A percentile compares a stretch with the other conserved stretches of the same genome.
Conservation (phyloP, 345 rosid genomes). For the Hypericum androsaemum region DNA sequence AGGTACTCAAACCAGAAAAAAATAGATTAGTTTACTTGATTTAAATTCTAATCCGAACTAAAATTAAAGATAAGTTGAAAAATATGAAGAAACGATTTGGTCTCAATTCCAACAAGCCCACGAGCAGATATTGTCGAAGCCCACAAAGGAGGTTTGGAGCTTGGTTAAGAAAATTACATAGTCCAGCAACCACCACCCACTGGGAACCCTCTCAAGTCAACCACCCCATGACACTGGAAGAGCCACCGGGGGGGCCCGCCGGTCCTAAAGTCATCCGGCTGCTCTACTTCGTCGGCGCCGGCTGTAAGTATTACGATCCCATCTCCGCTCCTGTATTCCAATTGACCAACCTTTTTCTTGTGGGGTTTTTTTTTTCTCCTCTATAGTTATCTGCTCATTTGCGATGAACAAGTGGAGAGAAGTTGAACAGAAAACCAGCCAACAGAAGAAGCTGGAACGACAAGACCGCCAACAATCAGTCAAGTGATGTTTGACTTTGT, state of each 20-base stretch:
- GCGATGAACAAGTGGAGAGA: constrained; percentile 74
- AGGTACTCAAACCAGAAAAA: too few relatives aligned
- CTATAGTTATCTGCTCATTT: constrained; percentile 41
- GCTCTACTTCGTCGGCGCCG: constrained; percentile 62
- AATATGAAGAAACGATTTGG: too few relatives aligned
- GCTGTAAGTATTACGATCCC: constrained; percentile 31
- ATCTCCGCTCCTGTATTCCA: not conserved
- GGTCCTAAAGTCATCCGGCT: constrained; percentile 54
- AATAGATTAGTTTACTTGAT: too few relatives aligned
- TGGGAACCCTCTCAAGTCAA: too few relatives aligned
- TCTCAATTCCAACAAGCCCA: too few relatives aligned
- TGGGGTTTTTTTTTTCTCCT: not conserved
- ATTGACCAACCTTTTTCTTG: not conserved
- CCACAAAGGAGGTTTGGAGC: too few relatives aligned
- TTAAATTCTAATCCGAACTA: too few relatives aligned
- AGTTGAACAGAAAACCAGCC: constrained; percentile 40
- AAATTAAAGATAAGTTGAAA: too few relatives aligned
- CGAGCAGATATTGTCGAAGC: too few relatives aligned
- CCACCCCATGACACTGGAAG: constrained; percentile 32
- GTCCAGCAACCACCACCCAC: too few relatives aligned
- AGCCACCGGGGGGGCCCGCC: constrained; percentile 38
- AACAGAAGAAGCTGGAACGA: constrained; percentile 26
- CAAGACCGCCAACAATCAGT: not conserved
- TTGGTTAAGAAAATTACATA: too few relatives aligned
- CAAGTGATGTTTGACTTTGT: too few relatives aligned